A percentile compares a stretch with the other conserved stretches of the same genome.
phyloP scores from a whole-genome alignment of 805 yeast genomes.

The Kluyveromyces aestuarii region DNA sequence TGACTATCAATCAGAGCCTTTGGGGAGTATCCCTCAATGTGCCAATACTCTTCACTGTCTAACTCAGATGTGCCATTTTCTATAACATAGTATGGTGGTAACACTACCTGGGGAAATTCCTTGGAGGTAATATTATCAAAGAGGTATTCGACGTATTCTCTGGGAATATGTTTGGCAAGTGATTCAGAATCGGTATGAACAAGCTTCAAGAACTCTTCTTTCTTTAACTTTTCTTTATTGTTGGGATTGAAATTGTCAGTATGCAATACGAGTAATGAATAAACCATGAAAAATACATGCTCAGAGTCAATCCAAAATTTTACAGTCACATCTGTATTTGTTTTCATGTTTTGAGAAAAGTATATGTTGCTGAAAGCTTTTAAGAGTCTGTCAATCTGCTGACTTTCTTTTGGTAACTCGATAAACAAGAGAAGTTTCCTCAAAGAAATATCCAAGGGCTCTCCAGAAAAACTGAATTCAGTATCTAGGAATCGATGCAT shows the following conservation, averaged over 20 bases:
- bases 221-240: constrained; percentile 60
- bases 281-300: constrained; percentile 53
- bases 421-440: constrained; percentile 49
- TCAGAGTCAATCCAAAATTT: constrained; percentile 33
- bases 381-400: constrained; percentile 64
- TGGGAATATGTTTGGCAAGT: constrained; percentile 24
- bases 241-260: constrained; percentile 64
- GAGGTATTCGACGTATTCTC: constrained; percentile 44
- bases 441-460: constrained; percentile 59
- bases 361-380: constrained; percentile 48
- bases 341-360: constrained; percentile 25
- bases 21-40: not conserved
- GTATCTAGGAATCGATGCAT: constrained; percentile 20
- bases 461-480: constrained; percentile 40
- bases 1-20: not conserved
- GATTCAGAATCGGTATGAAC: constrained; percentile 28
- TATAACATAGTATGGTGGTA: not conserved
- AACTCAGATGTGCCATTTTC: not conserved
- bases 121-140: constrained; percentile 58
- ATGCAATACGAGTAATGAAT: constrained; percentile 61
- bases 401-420: constrained; percentile 62
- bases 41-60: not conserved
- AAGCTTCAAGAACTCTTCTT: constrained; percentile 48
- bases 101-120: constrained; percentile 36
- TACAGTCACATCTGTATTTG: constrained; percentile 2